phyloP scores from a whole-genome alignment of 2,329 filamentous ascomycete species.

The Pyrenophora seminiperda region DNA sequence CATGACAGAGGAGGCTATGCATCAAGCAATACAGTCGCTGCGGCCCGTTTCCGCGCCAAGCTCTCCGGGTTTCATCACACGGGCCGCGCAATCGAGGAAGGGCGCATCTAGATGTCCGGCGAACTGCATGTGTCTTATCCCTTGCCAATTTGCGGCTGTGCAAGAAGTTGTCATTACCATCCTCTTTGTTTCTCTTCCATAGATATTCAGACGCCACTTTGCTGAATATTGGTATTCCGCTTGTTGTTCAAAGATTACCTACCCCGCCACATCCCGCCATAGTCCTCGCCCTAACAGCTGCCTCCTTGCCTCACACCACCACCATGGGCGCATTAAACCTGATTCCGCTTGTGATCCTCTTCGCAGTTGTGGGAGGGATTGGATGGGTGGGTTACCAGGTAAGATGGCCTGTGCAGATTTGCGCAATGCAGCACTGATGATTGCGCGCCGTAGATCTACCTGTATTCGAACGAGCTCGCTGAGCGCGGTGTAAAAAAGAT shows the following conservation, averaged over 20 bases:
- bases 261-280: slow-evolving; percentile 2
- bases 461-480: slow-evolving; percentile 69
- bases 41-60: slow-evolving; percentile 19
- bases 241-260: slow-evolving; percentile 3
- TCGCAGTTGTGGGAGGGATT: slow-evolving; percentile 61
- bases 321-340: slow-evolving; percentile 56
- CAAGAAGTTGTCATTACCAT: background rate
- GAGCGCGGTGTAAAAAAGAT: slow-evolving; percentile 70
- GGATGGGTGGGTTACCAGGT: slow-evolving; percentile 72
- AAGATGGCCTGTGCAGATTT: slow-evolving; percentile 1
- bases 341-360: slow-evolving; percentile 69
- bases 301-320: slow-evolving; percentile 14
- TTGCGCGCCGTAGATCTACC: slow-evolving; percentile 59
- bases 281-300: background rate
- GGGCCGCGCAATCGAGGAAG: slow-evolving; percentile 9
- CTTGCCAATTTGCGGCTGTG: slow-evolving; percentile 6
- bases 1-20: background rate
- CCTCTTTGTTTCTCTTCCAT: background rate
- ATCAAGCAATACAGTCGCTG: slow-evolving; percentile 1
- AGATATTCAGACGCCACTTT: too few relatives aligned
- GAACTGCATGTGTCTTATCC: slow-evolving; percentile 4
- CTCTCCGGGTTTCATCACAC: slow-evolving; percentile 19
- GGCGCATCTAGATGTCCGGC: slow-evolving; percentile 7
- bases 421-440: slow-evolving; percentile 7
- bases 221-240: background rate